Evolutionary conservation across 2,329 filamentous ascomycete species (phyloP).

Genomic region (Domatiomyces catenatus): DNA sequence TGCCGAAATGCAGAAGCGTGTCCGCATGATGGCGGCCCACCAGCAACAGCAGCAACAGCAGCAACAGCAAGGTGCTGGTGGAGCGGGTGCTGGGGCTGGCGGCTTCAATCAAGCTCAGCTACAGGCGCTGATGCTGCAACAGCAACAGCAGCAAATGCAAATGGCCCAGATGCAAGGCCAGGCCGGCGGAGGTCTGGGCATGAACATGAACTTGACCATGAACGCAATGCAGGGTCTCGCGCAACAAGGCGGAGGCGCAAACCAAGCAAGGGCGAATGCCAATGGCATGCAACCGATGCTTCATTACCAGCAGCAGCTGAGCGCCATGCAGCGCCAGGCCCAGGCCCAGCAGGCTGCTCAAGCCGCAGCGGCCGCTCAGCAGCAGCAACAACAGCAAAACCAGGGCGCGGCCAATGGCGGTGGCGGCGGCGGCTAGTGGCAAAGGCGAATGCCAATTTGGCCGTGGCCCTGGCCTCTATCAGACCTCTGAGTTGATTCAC

Average conservation of each 20-base stretch:
- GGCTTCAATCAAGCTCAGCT: slow-evolving; percentile 4
- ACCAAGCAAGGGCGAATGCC: background rate
- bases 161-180: slow-evolving; percentile 9
- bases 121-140: slow-evolving; percentile 5
- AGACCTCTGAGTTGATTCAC: too few relatives aligned
- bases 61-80: slow-evolving; percentile 4
- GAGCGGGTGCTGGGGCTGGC: background rate
- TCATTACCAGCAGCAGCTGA: background rate
- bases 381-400: background rate
- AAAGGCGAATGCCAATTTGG: slow-evolving; percentile 26
- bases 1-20: background rate
- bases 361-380: background rate
- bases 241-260: slow-evolving; percentile 5
- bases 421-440: slow-evolving; percentile 9
- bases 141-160: slow-evolving; percentile 7
- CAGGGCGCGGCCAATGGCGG: background rate
- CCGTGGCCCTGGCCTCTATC: slow-evolving; percentile 14
- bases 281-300: background rate
- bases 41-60: slow-evolving; percentile 6
- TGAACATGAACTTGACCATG: slow-evolving; percentile 13
- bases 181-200: slow-evolving; percentile 8
- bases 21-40: background rate
- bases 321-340: background rate
- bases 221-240: slow-evolving; percentile 8
- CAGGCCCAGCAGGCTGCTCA: background rate